Percentiles rank a stretch among this genome's conserved stretches.
phyloP scores from a whole-genome alignment of 2,329 filamentous ascomycete species.

The Aspergillus floridensis region DNA sequence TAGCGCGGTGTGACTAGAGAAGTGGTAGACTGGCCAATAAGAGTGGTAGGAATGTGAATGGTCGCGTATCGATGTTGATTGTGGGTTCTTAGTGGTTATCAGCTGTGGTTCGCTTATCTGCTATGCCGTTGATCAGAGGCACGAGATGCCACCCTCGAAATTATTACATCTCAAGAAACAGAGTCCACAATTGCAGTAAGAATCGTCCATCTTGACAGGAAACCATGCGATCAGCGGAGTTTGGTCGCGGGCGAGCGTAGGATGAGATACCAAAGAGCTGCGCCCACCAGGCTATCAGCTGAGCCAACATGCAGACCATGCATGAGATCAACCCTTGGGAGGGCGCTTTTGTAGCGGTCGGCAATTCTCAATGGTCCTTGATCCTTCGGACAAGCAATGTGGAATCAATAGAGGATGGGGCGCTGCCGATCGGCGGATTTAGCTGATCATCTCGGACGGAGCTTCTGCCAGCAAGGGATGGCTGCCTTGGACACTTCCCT shows the following conservation, averaged over 20 bases:
- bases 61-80: background rate
- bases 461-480: background rate
- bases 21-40: conserved; percentile 6
- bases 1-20: conserved; percentile 11
- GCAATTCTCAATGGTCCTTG: conserved; percentile 13
- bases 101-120: conserved; percentile 4
- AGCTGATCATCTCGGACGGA: background rate
- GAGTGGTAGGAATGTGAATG: conserved; percentile 9
- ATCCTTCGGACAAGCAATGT: conserved; percentile 7
- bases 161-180: background rate
- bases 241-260: background rate
- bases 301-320: conserved; percentile 6
- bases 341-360: background rate
- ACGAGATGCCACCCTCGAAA: background rate
- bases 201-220: background rate
- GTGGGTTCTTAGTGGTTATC: background rate
- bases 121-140: background rate
- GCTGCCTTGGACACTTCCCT: background rate
- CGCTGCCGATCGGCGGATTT: conserved; percentile 9
- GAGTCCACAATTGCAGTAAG: background rate
- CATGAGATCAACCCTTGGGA: conserved; percentile 10
- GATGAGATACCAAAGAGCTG: background rate
- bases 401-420: conserved; percentile 10
- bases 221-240: background rate
- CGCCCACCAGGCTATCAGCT: background rate